Evolutionary conservation across 805 yeast species (phyloP), one percentile per base, ranked within the genome.

Genomic region (Schwanniomyces vanrijiae): DNA sequence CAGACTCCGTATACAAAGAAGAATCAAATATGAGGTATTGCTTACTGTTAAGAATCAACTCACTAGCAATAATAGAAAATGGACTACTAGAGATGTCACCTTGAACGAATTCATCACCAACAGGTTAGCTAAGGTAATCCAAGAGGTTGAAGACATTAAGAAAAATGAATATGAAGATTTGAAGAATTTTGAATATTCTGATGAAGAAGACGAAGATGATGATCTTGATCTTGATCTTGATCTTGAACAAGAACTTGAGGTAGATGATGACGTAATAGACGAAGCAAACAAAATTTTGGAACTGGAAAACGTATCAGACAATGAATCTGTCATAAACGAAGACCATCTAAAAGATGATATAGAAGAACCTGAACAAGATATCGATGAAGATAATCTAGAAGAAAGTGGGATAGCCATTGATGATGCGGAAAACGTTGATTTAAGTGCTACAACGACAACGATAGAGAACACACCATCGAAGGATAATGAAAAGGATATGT

Each of bases 21-120:
- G 67, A 54, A 57, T 72, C 40, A 65, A 68, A 46, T 62, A 68
- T 49, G 77, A 71, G 46, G 55, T 69, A 2, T 55, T 71, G 43
- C 55, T 58, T 11, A 56, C 59, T 42, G 59, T 69, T 26, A 69
- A 67, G 45, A 56, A 61, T 42, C 69, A 65, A 37, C 54, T 71
- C 24, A 47, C 53, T 1, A 53, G 60, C 14, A 60, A 65, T 28
- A 69, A 68, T 45, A 57, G 53, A 43, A 65, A 64, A 48, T 73
- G 77, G 77, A 59, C 58, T 13, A 41, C 56, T 9, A 55, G 75
- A 39, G 73, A 69, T 49, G 49, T 58, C 18, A 53, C 54, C 10
- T 59, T 73, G 47, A 55, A 59, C 13, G 57, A 57, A 37, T 72
- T 73, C 45, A 43, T 73, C 40, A 52, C 57, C 4, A 55, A 54